Evolutionary conservation across 2,329 filamentous ascomycete genomes (phyloP).

Genomic region (Penicillium sp.): DNA sequence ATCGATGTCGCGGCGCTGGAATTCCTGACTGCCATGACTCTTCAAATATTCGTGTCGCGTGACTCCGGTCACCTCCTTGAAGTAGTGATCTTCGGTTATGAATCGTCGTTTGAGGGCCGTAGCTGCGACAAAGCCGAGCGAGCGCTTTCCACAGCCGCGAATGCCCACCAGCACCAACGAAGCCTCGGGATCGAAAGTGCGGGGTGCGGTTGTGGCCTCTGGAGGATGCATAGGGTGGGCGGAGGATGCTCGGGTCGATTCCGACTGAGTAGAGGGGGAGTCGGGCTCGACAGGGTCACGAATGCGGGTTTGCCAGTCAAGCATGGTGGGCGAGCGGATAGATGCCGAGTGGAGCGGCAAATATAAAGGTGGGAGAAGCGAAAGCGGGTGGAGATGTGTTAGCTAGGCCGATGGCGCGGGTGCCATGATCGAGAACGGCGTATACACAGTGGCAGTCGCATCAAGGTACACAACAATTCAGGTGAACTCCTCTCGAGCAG

Average conservation of each 20-base stretch:
- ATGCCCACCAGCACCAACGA: slow-evolving; percentile 46
- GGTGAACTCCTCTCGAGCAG: background rate
- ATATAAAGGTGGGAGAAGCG: background rate
- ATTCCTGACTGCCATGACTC: slow-evolving; percentile 41
- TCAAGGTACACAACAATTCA: background rate
- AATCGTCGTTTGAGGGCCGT: slow-evolving; percentile 44
- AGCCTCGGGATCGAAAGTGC: slow-evolving; percentile 38
- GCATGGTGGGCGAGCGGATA: slow-evolving; percentile 3
- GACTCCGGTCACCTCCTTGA: slow-evolving; percentile 42
- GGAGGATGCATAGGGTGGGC: slow-evolving; percentile 18
- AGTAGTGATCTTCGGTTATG: slow-evolving; percentile 47
- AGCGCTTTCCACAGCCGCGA: slow-evolving; percentile 46
- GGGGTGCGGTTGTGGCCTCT: slow-evolving; percentile 11
- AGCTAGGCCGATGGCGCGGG: slow-evolving; percentile 1
- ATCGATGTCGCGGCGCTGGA: slow-evolving; percentile 44
- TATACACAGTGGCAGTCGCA: slow-evolving; percentile 3
- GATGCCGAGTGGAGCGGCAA: background rate
- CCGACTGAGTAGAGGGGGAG: background rate
- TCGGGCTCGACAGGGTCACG: slow-evolving; percentile 5
- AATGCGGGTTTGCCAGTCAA: slow-evolving; percentile 10
- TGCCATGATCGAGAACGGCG: slow-evolving; percentile 9
- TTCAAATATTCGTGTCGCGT: slow-evolving; percentile 45
- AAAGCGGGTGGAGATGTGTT: background rate
- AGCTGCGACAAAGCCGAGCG: slow-evolving; percentile 44
- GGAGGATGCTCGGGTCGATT: background rate